Percentiles rank a stretch among this genome's conserved stretches.
These are phyloP conservation scores for Phialophora expanda DNA, from an alignment of 2,329 filamentous ascomycete species.

Conservation along the genomic window DNA sequence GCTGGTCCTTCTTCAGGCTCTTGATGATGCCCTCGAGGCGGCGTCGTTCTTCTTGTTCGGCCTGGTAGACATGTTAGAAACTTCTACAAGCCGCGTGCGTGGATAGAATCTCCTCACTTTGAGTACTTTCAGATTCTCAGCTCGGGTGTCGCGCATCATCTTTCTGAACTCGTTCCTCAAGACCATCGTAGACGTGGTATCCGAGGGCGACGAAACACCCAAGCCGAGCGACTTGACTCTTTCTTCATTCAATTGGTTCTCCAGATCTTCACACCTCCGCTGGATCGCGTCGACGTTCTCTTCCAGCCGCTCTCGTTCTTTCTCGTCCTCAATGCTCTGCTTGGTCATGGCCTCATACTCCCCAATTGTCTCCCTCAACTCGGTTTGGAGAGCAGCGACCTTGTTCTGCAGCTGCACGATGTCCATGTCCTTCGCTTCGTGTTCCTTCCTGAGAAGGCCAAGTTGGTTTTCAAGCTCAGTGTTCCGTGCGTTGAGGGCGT, in stretches of 20 bases:
- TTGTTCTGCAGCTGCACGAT: conserved; percentile 52
- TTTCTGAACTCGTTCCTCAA: conserved; percentile 77
- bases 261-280: conserved; percentile 67
- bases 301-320: conserved; percentile 70
- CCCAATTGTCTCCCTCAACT: conserved; percentile 69
- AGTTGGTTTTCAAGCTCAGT: conserved; percentile 55
- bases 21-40: conserved; percentile 69
- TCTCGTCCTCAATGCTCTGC: conserved; percentile 72
- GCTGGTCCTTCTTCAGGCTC: conserved; percentile 51
- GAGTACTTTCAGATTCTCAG: conserved; percentile 67
- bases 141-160: conserved; percentile 76
- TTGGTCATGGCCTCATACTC: conserved; percentile 75
- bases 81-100: conserved; percentile 1
- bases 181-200: conserved; percentile 70
- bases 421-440: conserved; percentile 39
- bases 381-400: conserved; percentile 64
- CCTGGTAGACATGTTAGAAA: conserved; percentile 50
- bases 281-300: conserved; percentile 66
- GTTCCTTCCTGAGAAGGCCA: conserved; percentile 48
- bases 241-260: conserved; percentile 70
- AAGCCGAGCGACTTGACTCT: conserved; percentile 69
- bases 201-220: conserved; percentile 51
- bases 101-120: conserved; percentile 57
- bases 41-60: conserved; percentile 73
- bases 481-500: conserved; percentile 59